phyloP scores from a whole-genome alignment of 305 asterid genomes.

The Solanum hybrid region DNA sequence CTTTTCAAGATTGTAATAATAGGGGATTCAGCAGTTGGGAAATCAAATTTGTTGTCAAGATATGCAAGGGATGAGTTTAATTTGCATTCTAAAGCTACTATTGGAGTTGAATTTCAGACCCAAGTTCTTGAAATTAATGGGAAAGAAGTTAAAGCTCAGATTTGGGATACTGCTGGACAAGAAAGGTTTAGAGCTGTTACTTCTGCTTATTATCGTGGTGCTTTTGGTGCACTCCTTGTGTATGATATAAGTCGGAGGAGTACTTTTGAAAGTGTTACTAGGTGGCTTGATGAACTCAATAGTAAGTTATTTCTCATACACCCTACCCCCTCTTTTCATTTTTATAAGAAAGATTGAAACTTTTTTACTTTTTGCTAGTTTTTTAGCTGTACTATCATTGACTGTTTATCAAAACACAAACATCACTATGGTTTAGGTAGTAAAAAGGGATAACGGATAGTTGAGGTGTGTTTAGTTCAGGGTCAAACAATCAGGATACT shows the following conservation, averaged over 20 bases:
- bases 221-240: constrained; percentile 54
- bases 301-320: constrained; percentile 18
- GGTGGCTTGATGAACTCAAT: constrained; percentile 48
- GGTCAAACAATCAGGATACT: not conserved
- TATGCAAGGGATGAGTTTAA: constrained; percentile 16
- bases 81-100: constrained; percentile 17
- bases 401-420: not conserved
- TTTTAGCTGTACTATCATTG: not conserved
- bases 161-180: constrained; percentile 64
- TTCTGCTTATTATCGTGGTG: constrained; percentile 60
- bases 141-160: constrained; percentile 42
- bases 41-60: constrained; percentile 14
- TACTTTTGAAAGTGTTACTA: constrained; percentile 34
- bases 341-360: not conserved
- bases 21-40: constrained; percentile 23
- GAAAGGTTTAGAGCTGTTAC: constrained; percentile 55
- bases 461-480: not conserved
- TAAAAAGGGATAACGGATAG: not conserved
- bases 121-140: constrained; percentile 13
- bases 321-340: too few relatives aligned
- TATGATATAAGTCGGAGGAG: constrained; percentile 50
- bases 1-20: constrained; percentile 20
- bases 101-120: constrained; percentile 25
- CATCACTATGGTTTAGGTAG: not conserved
- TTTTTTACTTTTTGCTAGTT: not conserved